Conservation (phyloP, 1,284 basidiomycete genomes). For the Vanrija pseudolonga region DNA sequence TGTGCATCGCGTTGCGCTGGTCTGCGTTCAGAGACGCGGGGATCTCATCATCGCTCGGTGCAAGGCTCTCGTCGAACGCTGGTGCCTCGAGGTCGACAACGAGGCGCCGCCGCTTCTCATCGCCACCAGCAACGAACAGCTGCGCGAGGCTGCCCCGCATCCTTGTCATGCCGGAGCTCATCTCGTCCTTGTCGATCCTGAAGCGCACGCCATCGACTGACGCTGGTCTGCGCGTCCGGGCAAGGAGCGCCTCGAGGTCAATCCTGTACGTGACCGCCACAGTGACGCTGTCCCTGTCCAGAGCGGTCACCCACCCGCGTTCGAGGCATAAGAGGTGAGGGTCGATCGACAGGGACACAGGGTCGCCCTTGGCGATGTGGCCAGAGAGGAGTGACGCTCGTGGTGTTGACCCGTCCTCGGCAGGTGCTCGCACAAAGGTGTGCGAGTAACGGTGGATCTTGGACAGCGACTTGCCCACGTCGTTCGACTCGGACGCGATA, state of each 20-base stretch:
- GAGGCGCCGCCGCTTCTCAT: constrained; percentile 62
- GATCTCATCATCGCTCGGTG: constrained; percentile 27
- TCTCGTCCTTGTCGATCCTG: constrained; percentile 90
- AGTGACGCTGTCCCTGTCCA: constrained; percentile 63
- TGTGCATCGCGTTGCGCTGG: constrained; percentile 69
- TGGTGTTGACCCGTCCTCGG: constrained; percentile 1
- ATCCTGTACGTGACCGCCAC: constrained; percentile 78
- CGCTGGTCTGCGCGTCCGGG: constrained; percentile 39
- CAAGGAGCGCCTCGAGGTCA: constrained; percentile 56
- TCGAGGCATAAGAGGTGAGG: constrained; percentile 77
- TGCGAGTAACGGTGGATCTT: constrained; percentile 59
- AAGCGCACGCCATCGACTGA: constrained; percentile 51
- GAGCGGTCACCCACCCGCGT: constrained; percentile 74
- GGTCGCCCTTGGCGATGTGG: constrained; percentile 72
- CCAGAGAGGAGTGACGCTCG: constrained; percentile 65
- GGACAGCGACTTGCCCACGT: constrained; percentile 41
- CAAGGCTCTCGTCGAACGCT: constrained; percentile 53
- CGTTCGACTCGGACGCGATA: constrained; percentile 53
- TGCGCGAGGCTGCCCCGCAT: constrained; percentile 86
- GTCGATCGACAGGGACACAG: constrained; percentile 78
- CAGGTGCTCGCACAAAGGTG: constrained; percentile 57
- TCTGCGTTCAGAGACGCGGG: constrained; percentile 62
- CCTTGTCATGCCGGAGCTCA: constrained; percentile 77
- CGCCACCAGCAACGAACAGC: constrained; percentile 67
- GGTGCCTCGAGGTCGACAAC: constrained; percentile 79